Evolutionary conservation across 2,329 filamentous ascomycete genomes (phyloP).

Genomic region (Paracoccidioides brasiliensis): DNA sequence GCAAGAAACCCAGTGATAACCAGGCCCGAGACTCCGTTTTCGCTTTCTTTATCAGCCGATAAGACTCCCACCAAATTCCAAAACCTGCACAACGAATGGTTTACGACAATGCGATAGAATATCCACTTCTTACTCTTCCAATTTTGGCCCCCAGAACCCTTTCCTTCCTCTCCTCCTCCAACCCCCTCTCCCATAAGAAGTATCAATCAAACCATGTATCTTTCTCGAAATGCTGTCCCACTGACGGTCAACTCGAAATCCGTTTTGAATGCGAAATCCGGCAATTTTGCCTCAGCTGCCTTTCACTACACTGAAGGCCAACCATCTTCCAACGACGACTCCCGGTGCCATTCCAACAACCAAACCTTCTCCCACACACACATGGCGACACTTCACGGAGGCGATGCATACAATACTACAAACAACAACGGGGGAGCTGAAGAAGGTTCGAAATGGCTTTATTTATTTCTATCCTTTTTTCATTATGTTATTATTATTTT

Average conservation of each 20-base stretch:
- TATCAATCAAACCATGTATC: conserved; percentile 19
- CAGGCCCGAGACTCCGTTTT: neutral
- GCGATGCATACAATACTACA: conserved; percentile 10
- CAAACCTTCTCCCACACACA: neutral
- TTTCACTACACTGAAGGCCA: conserved; percentile 33
- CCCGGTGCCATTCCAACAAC: conserved; percentile 1
- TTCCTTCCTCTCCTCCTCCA: neutral
- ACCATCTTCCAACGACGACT: conserved; percentile 10
- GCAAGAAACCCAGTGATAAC: neutral
- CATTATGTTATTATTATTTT: neutral
- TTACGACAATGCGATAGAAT: conserved; percentile 3
- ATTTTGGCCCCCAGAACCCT: neutral
- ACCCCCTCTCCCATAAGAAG: neutral
- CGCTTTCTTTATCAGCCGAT: neutral
- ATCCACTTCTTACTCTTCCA: conserved; percentile 1
- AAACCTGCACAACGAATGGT: neutral
- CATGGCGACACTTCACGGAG: conserved; percentile 4
- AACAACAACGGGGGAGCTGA: conserved; percentile 2
- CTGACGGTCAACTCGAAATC: conserved; percentile 22
- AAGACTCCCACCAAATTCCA: neutral
- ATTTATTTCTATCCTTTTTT: neutral
- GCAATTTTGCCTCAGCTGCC: conserved; percentile 27
- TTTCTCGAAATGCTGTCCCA: conserved; percentile 21
- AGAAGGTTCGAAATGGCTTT: neutral
- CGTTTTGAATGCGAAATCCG: conserved; percentile 23